Percentiles rank a stretch among this genome's conserved stretches.
phyloP scores from a whole-genome alignment of 2,329 filamentous ascomycete species.

The Aspergillus felis region DNA sequence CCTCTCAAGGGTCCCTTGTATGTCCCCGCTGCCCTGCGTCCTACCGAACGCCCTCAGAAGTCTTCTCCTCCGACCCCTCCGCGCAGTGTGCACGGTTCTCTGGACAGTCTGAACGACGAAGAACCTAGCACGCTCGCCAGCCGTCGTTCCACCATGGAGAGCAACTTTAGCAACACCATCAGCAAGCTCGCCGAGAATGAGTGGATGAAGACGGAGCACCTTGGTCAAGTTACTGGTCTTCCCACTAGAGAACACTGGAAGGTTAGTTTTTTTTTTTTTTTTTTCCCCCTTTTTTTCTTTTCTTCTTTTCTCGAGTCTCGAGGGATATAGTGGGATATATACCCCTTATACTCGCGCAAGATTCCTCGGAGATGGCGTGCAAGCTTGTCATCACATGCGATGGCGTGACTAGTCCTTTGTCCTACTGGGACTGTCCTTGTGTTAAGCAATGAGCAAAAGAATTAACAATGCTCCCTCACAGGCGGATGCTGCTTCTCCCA shows the following conservation, averaged over 20 bases:
- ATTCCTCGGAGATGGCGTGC: constrained; percentile 16
- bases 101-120: constrained; percentile 44
- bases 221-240: constrained; percentile 55
- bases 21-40: constrained; percentile 59
- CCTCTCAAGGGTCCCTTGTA: constrained; percentile 59
- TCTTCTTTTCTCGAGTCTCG: neutral
- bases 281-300: neutral
- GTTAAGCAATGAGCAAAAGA: neutral
- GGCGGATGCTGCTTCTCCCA: constrained; percentile 55
- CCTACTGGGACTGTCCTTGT: neutral
- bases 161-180: constrained; percentile 36
- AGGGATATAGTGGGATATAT: constrained; percentile 15
- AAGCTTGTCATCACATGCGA: constrained; percentile 17
- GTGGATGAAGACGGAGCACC: constrained; percentile 49
- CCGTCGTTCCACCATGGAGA: constrained; percentile 40
- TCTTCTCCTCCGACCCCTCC: constrained; percentile 46
- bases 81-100: constrained; percentile 53
- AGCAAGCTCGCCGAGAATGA: constrained; percentile 50
- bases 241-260: constrained; percentile 65
- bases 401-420: constrained; percentile 22
- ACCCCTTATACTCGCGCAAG: constrained; percentile 20
- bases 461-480: constrained; percentile 28
- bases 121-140: constrained; percentile 33
- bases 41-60: constrained; percentile 52
- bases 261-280: constrained; percentile 40